phyloP scores from a whole-genome alignment of 2,329 filamentous ascomycete species.

The Epichloe gansuensis region DNA sequence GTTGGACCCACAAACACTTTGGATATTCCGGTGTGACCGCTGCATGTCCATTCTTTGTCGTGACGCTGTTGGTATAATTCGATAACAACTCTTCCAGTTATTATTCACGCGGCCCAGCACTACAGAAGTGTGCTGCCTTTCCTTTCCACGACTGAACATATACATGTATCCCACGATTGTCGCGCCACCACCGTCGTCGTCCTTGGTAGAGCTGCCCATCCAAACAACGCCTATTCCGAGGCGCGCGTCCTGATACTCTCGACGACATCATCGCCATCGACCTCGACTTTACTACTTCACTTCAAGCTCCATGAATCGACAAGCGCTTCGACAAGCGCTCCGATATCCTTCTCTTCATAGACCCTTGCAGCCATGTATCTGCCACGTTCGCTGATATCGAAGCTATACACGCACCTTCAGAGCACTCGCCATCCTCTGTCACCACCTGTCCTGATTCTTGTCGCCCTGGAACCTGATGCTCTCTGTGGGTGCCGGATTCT shows the following conservation, averaged over 20 bases:
- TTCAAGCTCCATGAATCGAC: constrained; percentile 15
- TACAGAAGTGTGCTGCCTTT: not conserved
- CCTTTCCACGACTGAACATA: not conserved
- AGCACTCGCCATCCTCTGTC: constrained; percentile 79
- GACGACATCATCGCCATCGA: constrained; percentile 6
- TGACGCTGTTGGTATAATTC: not conserved
- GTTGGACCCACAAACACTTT: constrained; percentile 14
- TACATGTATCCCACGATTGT: not conserved
- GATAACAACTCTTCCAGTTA: not conserved
- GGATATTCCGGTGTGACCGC: not conserved
- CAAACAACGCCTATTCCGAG: not conserved
- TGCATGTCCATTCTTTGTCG: not conserved
- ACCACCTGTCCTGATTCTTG: constrained; percentile 80
- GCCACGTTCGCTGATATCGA: constrained; percentile 75
- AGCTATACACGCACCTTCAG: constrained; percentile 82
- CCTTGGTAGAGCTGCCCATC: not conserved
- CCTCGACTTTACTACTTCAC: constrained; percentile 5
- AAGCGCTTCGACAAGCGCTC: constrained; percentile 4
- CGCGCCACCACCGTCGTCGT: not conserved
- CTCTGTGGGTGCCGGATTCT: constrained; percentile 92
- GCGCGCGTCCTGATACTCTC: not conserved
- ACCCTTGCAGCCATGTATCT: constrained; percentile 63
- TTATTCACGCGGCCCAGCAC: not conserved
- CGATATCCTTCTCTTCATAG: constrained; percentile 17
- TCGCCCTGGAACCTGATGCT: constrained; percentile 87